A percentile compares a stretch with the other conserved stretches of the same genome.
These are phyloP conservation scores for Diaporthe eres DNA, from an alignment of 2,329 filamentous ascomycete genomes.

Conservation along the genomic window DNA sequence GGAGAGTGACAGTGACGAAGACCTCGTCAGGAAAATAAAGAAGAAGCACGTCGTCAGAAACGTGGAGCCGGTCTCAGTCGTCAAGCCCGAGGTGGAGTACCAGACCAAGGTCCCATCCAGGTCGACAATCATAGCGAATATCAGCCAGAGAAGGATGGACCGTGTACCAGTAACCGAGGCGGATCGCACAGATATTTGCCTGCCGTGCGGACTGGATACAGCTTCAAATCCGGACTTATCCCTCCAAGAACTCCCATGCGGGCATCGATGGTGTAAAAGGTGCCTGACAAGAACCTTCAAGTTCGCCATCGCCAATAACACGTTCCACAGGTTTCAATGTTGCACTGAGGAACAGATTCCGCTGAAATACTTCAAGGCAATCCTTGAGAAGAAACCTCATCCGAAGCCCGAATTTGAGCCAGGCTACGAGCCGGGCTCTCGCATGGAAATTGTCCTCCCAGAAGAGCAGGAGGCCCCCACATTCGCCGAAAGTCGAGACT, in stretches of 20 bases:
- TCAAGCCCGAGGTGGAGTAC: conserved; percentile 26
- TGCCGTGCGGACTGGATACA: conserved; percentile 14
- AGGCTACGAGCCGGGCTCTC: conserved; percentile 16
- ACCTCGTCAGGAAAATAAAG: neutral
- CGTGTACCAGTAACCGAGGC: neutral
- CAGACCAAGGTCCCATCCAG: conserved; percentile 4
- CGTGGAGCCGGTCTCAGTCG: neutral
- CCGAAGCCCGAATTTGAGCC: conserved; percentile 15
- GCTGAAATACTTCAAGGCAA: neutral
- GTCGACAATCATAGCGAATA: conserved; percentile 26
- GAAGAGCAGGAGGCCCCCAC: neutral
- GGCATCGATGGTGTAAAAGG: conserved; percentile 24
- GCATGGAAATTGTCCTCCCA: neutral
- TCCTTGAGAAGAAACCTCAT: conserved; percentile 8
- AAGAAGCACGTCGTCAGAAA: conserved; percentile 8
- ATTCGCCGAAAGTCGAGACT: neutral
- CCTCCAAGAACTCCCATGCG: conserved; percentile 22
- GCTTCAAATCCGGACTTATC: neutral
- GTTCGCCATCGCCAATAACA: conserved; percentile 24
- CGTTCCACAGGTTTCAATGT: conserved; percentile 27
- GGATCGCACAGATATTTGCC: conserved; percentile 9
- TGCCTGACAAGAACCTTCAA: conserved; percentile 31
- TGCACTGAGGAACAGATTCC: conserved; percentile 17
- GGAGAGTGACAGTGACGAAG: conserved; percentile 2
- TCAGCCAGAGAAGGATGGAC: conserved; percentile 24